Base-by-base conservation (phyloP, 2,329 filamentous ascomycete genomes). In the Cladophialophora yegresii region DNA sequence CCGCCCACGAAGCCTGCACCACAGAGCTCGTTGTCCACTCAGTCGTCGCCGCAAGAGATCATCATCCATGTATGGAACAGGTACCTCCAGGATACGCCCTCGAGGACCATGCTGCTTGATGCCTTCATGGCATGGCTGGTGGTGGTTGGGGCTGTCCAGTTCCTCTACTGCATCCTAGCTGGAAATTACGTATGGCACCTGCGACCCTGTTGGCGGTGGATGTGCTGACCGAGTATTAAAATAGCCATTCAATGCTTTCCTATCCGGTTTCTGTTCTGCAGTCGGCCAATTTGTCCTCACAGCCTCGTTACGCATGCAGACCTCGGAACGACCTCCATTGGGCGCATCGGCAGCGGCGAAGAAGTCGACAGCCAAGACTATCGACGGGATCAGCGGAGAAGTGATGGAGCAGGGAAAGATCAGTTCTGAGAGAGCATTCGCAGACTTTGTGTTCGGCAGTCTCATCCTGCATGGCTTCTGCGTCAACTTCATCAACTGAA, bases 201-300 rank as follows among this genome's bases (percentile, higher is more conserved):
- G 16, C 22, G 33, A 55, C 22, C 54, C 12, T 45, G 50, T 26
- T 22, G 22, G 4, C 7, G 6, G 20, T 16, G 23, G 49, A 10
- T 32, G 9, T 22, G 30, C 57, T 59, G 45, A 59, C 20, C 12
- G 3, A 22, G 20, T 51, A 50, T 20, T 45, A 28, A 56, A 55
- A 54, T 74, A 98, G 93, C 95, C 95, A 9, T 99, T 99, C 84
- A 99, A 99, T 77, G 95, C 96, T 69, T 99, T 99, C 82, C 87
- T 99, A 33, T 91, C 93, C 33, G 96, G 95, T 54, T 99, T 99
- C 82, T 88, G 87, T 67, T 92, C 93, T 16, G 95, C 93, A 1
- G 93, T 99, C 68, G 95, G 95, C 67, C 95, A 99, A 77, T 99
- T 99, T 77, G 95, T 99, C 68, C 86, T 99, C 71, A 97, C 95